Evolutionary conservation across 805 yeast species (phyloP), one percentile per base, ranked within the genome.

Genomic region (Wickerhamiella domercqiae): DNA sequence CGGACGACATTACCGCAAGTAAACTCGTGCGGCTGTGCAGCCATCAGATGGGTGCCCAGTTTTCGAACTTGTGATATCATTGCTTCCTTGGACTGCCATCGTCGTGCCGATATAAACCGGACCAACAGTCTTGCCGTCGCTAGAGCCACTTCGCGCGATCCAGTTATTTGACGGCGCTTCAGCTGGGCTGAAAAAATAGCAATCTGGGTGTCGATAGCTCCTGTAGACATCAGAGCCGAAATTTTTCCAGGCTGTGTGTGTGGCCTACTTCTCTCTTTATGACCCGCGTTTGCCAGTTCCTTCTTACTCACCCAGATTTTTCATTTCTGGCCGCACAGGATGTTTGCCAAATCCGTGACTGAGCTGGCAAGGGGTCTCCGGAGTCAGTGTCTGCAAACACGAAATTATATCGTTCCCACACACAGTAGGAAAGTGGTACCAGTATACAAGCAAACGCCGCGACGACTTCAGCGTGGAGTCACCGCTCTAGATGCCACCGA

Each of bases 1-100:
- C 97, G 71, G 14, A 87, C 78, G 28, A 90, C 77, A 55, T 90
- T 90, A 7, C 97, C 97, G 39, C 86, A 73, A 2, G 84, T 71
- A 47, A 84, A 75, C 49, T 86, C 93, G 45, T 82, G 70, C 5
- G 97, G 96, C 52, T 81, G 90, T 3, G 96, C 94, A 18, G 67
- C 70, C 4, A 52, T 56, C 34, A 90, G 60, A 22, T 68, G 60
- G 29, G 63, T 62, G 6, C 97, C 98, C 15, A 86, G 71, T 39
- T 66, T 64, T 49, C 93, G 73, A 47, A 87, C 73, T 41, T 78
- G 73, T 14, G 58, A 59, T 20, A 87, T 75, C 44, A 87, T 64
- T 43, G 80, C 83, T 41, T 71, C 75, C 7, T 82, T 71, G 40
- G 73, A 71, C 35, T 71, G 64, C 97, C 97, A 90, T 54, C 94